A percentile compares a stretch with the other conserved stretches of the same genome.
Evolutionary conservation across 2,329 filamentous ascomycete species (phyloP).

Genomic region (Sporothrix sp.): DNA sequence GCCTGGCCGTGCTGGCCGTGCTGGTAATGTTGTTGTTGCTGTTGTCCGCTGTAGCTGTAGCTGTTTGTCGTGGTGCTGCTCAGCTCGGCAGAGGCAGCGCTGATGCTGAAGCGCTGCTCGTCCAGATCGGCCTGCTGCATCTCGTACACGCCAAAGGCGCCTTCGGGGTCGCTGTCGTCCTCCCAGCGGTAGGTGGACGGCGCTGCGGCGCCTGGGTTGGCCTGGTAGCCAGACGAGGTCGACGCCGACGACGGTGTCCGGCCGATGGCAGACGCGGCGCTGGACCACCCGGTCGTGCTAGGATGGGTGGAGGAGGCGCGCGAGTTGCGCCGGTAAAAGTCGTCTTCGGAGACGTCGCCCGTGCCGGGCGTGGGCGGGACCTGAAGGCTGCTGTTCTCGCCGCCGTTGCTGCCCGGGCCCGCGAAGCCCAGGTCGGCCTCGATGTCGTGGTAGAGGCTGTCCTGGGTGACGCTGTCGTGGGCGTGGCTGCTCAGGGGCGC

Average conservation of each 20-base stretch:
- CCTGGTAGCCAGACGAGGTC: constrained; percentile 1
- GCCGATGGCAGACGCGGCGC: constrained; percentile 32
- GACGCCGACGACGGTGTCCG: constrained; percentile 17
- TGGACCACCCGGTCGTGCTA: constrained; percentile 25
- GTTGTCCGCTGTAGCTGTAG: constrained; percentile 8
- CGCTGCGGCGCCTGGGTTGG: constrained; percentile 4
- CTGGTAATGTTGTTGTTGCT: constrained; percentile 16
- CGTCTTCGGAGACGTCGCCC: constrained; percentile 2
- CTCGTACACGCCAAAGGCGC: constrained; percentile 70
- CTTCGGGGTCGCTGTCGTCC: constrained; percentile 77
- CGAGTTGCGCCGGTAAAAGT: constrained; percentile 30
- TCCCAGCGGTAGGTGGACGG: constrained; percentile 31
- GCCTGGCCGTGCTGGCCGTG: constrained; percentile 17
- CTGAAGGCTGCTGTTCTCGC: constrained; percentile 37
- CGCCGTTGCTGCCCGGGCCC: constrained; percentile 37
- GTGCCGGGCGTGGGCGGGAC: constrained; percentile 1
- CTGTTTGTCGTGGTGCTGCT: constrained; percentile 9
- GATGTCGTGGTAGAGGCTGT: constrained; percentile 49
- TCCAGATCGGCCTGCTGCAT: constrained; percentile 79
- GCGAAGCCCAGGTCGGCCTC: constrained; percentile 41
- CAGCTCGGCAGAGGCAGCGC: constrained; percentile 33
- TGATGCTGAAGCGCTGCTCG: constrained; percentile 48
- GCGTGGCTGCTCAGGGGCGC: neutral
- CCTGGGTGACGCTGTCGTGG: constrained; percentile 32
- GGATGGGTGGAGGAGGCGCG: constrained; percentile 36